Conservation (phyloP, 768 basidiomycete genomes). For the Tylopilus subfusipes region DNA sequence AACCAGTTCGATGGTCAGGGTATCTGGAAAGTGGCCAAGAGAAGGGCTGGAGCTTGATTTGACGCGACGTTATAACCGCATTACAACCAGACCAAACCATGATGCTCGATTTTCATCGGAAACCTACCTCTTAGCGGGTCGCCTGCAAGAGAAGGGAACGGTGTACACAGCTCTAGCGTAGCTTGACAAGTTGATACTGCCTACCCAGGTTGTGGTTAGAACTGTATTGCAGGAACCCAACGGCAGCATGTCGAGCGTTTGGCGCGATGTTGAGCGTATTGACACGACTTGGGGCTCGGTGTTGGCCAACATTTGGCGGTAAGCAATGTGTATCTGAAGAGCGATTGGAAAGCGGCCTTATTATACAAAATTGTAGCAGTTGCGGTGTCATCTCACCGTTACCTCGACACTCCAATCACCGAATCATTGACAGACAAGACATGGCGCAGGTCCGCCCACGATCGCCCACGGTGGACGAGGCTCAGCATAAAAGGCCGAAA, state of each 20-base stretch:
- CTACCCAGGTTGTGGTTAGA: too few species aligned
- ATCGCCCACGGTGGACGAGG: constrained; percentile 34
- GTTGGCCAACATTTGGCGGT: not conserved
- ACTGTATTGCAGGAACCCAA: not conserved
- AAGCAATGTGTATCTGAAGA: not conserved
- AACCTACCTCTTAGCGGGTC: too few species aligned
- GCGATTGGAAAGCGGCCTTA: not conserved
- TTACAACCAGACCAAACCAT: too few species aligned
- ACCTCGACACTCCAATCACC: not conserved
- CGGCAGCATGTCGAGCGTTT: not conserved
- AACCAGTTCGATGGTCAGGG: too few species aligned
- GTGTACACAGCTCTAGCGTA: too few species aligned
- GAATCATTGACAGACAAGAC: not conserved
- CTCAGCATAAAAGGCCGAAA: constrained; percentile 36
- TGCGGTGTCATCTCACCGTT: not conserved
- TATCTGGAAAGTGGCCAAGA: too few species aligned
- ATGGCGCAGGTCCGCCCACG: constrained; percentile 50
- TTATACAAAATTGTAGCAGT: not conserved
- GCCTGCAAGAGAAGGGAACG: too few species aligned
- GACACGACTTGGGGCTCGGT: not conserved
- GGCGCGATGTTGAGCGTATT: not conserved
- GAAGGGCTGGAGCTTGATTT: too few species aligned
- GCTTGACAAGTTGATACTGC: too few species aligned
- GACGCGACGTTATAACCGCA: too few species aligned
- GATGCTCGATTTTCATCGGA: too few species aligned